A percentile compares a stretch with the other conserved stretches of the same genome.
Conservation (phyloP, 352 stramenopile genomes). For the Pythium catenulatum region DNA sequence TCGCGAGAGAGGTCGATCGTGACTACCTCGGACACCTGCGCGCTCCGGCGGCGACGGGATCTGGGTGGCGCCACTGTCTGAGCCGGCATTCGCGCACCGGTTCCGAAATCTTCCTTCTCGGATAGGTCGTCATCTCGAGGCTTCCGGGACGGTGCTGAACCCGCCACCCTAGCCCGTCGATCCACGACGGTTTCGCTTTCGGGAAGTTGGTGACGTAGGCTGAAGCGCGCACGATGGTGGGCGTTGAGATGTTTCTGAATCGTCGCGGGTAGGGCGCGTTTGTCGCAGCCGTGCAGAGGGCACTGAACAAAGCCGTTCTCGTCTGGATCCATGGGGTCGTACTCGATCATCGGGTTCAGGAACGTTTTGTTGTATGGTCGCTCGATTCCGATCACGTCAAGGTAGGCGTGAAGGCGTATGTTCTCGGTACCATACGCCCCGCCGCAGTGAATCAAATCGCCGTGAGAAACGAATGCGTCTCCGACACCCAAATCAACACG, state of each 20-base stretch:
- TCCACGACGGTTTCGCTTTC: no score
- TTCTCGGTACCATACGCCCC: not conserved
- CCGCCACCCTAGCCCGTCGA: no score
- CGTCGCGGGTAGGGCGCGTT: not conserved
- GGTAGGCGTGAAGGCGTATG: constrained; percentile 16
- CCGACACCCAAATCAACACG: not conserved
- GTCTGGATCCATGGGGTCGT: no score
- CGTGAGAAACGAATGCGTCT: constrained; percentile 1
- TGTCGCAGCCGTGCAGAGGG: not conserved
- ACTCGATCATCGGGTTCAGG: not conserved
- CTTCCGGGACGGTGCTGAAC: no score
- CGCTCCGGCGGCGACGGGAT: no score
- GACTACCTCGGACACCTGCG: no score
- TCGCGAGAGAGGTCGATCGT: no score
- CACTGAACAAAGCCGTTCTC: not conserved
- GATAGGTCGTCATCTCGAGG: no score
- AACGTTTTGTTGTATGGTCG: not conserved
- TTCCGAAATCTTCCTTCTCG: no score
- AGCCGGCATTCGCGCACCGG: no score
- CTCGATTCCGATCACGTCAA: not conserved
- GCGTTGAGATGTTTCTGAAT: not conserved
- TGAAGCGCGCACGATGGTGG: not conserved
- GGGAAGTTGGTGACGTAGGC: no score
- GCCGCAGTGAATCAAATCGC: not conserved
- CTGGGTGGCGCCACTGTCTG: no score